These are phyloP conservation scores for Cucurbita moschata DNA, from an alignment of 306 rosid species.

Conservation along the genomic window DNA sequence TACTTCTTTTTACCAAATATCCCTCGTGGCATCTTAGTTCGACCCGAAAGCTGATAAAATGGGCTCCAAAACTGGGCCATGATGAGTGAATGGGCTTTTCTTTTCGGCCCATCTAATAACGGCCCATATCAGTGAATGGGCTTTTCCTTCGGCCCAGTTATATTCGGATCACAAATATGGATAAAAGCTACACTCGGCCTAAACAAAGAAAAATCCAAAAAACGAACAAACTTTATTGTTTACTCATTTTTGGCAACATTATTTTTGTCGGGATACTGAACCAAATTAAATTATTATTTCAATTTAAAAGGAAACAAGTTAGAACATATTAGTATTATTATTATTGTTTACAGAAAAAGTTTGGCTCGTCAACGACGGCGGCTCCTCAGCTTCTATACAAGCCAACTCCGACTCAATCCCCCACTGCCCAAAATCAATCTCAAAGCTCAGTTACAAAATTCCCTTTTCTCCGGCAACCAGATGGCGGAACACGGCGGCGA, in stretches of 20 bases:
- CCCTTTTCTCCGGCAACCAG: not conserved
- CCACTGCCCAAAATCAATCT: not conserved
- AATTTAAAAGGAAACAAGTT: not conserved
- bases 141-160: not conserved
- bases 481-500: constrained; percentile 2
- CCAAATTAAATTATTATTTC: not conserved
- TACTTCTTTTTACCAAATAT: not conserved
- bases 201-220: too few relatives aligned
- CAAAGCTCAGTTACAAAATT: not conserved
- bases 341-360: too few relatives aligned
- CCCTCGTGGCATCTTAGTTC: not conserved
- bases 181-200: too few relatives aligned
- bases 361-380: not conserved
- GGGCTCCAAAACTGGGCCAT: not conserved
- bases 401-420: not conserved
- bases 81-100: not conserved
- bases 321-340: too few relatives aligned
- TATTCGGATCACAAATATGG: not conserved
- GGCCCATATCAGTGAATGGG: not conserved
- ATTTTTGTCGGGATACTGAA: too few relatives aligned
- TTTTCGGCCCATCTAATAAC: not conserved
- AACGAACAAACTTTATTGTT: too few relatives aligned
- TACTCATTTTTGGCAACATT: too few relatives aligned
- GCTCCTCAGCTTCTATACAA: not conserved
- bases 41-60: not conserved